Conservation (phyloP, 192 early-diverging fungal genomes). For the Backusella macrospora region DNA sequence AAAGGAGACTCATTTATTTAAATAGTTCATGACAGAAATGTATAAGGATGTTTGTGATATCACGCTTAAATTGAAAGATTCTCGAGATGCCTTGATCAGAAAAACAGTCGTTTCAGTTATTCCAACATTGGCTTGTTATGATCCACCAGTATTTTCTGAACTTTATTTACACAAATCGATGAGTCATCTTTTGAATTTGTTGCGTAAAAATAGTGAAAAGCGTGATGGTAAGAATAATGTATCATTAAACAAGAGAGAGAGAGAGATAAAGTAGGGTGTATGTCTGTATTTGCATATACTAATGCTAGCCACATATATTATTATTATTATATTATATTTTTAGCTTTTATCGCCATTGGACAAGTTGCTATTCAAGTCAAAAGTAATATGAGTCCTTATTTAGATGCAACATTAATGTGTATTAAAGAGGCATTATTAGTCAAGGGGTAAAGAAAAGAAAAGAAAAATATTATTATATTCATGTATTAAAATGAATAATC, state of each 20-base stretch:
- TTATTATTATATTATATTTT: background rate
- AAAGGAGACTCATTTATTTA: too few relatives aligned
- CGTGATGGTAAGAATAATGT: conserved; percentile 40
- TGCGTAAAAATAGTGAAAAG: conserved; percentile 75
- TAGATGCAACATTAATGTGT: conserved; percentile 75
- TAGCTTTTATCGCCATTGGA: conserved; percentile 86
- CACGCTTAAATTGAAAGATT: conserved; percentile 76
- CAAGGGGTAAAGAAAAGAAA: conserved; percentile 57
- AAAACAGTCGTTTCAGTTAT: conserved; percentile 83
- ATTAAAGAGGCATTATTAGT: conserved; percentile 75
- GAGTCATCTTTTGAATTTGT: conserved; percentile 67
- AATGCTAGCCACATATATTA: background rate
- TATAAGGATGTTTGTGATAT: conserved; percentile 78
- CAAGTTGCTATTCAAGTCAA: conserved; percentile 80
- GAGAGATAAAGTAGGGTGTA: too few relatives aligned
- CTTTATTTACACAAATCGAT: conserved; percentile 73
- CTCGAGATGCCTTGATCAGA: conserved; percentile 78
- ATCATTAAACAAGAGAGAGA: conserved; percentile 17
- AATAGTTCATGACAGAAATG: conserved; percentile 81
- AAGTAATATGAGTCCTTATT: conserved; percentile 74
- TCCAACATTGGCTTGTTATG: conserved; percentile 80
- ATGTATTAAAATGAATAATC: background rate
- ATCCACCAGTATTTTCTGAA: conserved; percentile 69
- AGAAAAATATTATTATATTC: background rate
- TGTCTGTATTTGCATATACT: background rate